phyloP scores from a whole-genome alignment of 2,329 filamentous ascomycete species.

The Colletotrichum tabaci region DNA sequence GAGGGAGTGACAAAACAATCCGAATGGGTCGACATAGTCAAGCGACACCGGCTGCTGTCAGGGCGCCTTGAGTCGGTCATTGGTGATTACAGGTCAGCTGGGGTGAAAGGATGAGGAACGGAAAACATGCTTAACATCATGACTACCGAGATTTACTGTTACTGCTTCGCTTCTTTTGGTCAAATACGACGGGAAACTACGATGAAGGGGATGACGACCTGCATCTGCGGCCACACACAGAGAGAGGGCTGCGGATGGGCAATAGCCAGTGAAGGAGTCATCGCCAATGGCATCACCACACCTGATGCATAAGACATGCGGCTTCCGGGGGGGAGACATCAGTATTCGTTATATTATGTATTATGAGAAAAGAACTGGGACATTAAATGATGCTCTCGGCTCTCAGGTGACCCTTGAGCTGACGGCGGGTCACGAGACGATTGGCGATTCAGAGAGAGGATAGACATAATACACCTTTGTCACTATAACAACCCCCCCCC shows the following conservation, averaged over 20 bases:
- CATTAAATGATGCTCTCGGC: no score
- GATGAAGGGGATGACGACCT: neutral
- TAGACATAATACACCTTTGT: constrained; percentile 1
- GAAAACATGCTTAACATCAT: neutral
- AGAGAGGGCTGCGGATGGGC: neutral
- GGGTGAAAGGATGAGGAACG: constrained; percentile 38
- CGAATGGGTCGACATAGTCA: constrained; percentile 92
- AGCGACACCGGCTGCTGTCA: constrained; percentile 87
- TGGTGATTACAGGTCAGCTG: constrained; percentile 62
- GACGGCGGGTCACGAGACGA: neutral
- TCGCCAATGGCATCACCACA: neutral
- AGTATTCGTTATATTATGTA: neutral
- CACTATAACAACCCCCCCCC: neutral
- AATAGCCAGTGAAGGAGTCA: neutral
- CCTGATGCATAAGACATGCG: neutral
- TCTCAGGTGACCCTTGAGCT: neutral
- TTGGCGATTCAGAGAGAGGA: neutral
- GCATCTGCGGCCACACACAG: no score
- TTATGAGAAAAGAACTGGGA: neutral
- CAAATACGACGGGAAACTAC: neutral
- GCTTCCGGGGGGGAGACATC: no score
- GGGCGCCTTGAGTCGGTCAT: constrained; percentile 82
- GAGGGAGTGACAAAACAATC: constrained; percentile 31
- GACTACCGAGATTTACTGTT: neutral
- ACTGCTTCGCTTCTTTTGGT: neutral